These are phyloP conservation scores for Aspergillus sp. DNA, from an alignment of 2,329 filamentous ascomycete genomes.

Conservation along the genomic window DNA sequence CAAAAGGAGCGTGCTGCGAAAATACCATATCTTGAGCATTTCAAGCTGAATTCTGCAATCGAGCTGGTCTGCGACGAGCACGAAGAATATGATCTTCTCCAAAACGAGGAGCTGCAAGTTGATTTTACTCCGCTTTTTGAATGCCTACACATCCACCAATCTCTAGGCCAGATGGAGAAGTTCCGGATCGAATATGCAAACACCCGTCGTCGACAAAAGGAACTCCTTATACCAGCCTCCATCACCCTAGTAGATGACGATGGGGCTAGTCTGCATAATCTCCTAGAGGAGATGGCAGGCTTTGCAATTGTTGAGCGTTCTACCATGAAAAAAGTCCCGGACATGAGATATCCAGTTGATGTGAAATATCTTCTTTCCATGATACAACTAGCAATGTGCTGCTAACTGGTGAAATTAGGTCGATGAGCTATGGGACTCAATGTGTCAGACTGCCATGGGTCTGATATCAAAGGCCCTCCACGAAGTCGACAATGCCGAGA, in stretches of 20 bases:
- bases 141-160: slow-evolving; percentile 93
- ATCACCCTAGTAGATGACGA: slow-evolving; percentile 80
- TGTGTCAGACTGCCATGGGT: slow-evolving; percentile 84
- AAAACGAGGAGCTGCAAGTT: slow-evolving; percentile 92
- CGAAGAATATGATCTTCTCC: slow-evolving; percentile 91
- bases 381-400: background rate
- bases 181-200: slow-evolving; percentile 91
- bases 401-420: slow-evolving; percentile 54
- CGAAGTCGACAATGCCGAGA: slow-evolving; percentile 82
- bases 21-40: slow-evolving; percentile 72
- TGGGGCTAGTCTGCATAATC: slow-evolving; percentile 78
- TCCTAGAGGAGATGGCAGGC: slow-evolving; percentile 90
- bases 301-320: slow-evolving; percentile 96
- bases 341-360: slow-evolving; percentile 78
- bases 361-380: slow-evolving; percentile 50
- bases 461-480: slow-evolving; percentile 77
- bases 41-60: slow-evolving; percentile 92
- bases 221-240: slow-evolving; percentile 75
- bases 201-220: slow-evolving; percentile 86
- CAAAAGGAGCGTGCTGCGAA: slow-evolving; percentile 80
- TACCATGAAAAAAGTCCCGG: slow-evolving; percentile 82
- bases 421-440: slow-evolving; percentile 98
- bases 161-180: slow-evolving; percentile 85
- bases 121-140: slow-evolving; percentile 95
- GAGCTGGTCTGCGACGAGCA: slow-evolving; percentile 93